phyloP scores from a whole-genome alignment of 352 stramenopile species.

The Aphanomyces astaci region DNA sequence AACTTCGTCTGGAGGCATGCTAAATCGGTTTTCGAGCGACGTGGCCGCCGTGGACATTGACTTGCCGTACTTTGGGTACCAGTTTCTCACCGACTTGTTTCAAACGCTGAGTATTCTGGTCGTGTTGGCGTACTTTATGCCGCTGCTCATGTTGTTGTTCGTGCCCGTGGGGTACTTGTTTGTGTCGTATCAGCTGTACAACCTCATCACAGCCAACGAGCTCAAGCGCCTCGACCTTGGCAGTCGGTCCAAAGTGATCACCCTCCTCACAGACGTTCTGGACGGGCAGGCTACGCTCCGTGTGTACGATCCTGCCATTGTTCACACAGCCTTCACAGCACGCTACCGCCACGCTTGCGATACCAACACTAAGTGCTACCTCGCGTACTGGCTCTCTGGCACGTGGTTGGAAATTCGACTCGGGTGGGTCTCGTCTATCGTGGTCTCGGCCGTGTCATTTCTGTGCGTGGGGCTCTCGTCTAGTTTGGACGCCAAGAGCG shows the following conservation, averaged over 20 bases:
- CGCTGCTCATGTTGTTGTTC: constrained; percentile 32
- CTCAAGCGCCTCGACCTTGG: constrained; percentile 95
- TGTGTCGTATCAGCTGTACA: constrained; percentile 85
- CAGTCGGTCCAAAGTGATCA: constrained; percentile 90
- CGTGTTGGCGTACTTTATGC: constrained; percentile 24
- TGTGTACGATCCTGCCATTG: neutral
- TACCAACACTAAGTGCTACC: constrained; percentile 62
- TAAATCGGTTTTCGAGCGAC: constrained; percentile 35
- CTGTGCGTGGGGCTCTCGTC: constrained; percentile 81
- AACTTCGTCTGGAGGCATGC: constrained; percentile 47
- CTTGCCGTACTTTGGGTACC: constrained; percentile 25
- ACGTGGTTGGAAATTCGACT: constrained; percentile 80
- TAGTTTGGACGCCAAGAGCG: constrained; percentile 74
- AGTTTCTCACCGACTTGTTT: constrained; percentile 38
- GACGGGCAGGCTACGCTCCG: neutral
- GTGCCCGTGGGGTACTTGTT: constrained; percentile 56
- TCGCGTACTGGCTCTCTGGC: constrained; percentile 39
- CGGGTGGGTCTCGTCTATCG: constrained; percentile 61
- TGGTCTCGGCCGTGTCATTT: constrained; percentile 85
- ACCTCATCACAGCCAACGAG: constrained; percentile 84
- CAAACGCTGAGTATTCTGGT: constrained; percentile 32
- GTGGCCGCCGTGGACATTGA: neutral
- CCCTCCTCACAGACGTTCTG: constrained; percentile 86
- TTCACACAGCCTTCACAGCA: constrained; percentile 16
- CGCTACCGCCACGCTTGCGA: constrained; percentile 32